These are phyloP conservation scores for Citeromyces nyonsensis DNA, from an alignment of 805 yeast species.

Conservation along the genomic window DNA sequence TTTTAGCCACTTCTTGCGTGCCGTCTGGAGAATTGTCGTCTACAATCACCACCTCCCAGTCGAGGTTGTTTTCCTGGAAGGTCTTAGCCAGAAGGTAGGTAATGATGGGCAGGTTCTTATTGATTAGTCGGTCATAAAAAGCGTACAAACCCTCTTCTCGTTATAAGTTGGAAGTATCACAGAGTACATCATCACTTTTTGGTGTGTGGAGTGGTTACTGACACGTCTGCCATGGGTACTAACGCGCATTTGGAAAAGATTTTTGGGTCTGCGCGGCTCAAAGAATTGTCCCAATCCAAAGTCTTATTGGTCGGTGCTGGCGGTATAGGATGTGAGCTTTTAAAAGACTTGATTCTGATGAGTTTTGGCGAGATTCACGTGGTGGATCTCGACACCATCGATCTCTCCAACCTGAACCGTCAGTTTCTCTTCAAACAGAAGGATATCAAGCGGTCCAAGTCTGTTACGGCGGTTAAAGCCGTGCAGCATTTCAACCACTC, in stretches of 20 bases:
- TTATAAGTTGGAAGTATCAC: constrained; percentile 69
- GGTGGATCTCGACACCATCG: constrained; percentile 93
- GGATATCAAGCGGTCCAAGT: constrained; percentile 82
- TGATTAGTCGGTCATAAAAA: constrained; percentile 10
- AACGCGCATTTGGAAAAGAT: constrained; percentile 25
- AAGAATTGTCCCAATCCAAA: constrained; percentile 22
- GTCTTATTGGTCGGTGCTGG: constrained; percentile 90
- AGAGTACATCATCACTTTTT: constrained; percentile 22
- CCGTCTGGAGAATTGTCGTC: constrained; percentile 78
- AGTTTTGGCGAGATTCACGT: constrained; percentile 81
- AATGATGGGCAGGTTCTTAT: constrained; percentile 45
- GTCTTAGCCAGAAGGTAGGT: constrained; percentile 56
- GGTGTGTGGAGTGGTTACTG: not conserved
- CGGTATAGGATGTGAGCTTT: constrained; percentile 87
- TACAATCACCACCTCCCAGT: constrained; percentile 69
- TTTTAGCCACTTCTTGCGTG: constrained; percentile 57
- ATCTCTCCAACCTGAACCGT: constrained; percentile 79
- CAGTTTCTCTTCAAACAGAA: constrained; percentile 83
- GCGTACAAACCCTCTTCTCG: constrained; percentile 28
- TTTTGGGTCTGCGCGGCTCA: constrained; percentile 21
- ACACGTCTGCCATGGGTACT: constrained; percentile 7
- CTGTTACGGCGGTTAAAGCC: constrained; percentile 71
- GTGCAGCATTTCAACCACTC: constrained; percentile 58
- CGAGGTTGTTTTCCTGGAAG: constrained; percentile 34
- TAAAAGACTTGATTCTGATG: constrained; percentile 64